Evolutionary conservation across 345 rosid genomes (phyloP), one percentile per base, ranked within the genome.

Genomic region (Lumnitzera littorea): DNA sequence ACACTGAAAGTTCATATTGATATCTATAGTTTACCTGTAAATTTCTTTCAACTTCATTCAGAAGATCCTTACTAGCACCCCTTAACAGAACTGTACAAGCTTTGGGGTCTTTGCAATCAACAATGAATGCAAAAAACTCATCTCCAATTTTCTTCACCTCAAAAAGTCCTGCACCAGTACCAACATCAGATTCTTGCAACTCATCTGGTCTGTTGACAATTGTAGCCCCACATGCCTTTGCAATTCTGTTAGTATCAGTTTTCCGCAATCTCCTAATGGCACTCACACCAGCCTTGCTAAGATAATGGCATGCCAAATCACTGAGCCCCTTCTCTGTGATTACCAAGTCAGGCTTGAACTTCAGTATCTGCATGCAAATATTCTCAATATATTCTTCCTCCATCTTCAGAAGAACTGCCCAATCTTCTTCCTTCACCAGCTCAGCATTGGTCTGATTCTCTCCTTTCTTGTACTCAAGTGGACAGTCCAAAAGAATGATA

Each of bases 371-470:
- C 74, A 74, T 60, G 69, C 97, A 92, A 54, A 89, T 72, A 75
- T 66, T 81, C 76, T 87, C 89, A 12, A 92, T 87, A 72, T 82
- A 92, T 72, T 89, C 97, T 81, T 92, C 97, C 69, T 92, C 98
- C 81, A 89, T 80, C 75, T 82, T 89, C 74, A 92, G 62, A 60
- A 92, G 74, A 43, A 85, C 78, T 72, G 72, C 82, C 98, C 98
- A 92, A 66, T 90, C 97, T 65, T 90, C 99, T 79, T 94, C 97
- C 70, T 71, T 84, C 46, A 87, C 83, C 78, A 94, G 62, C 73
- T 92, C 97, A 0, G 96, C 98, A 71, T 89, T 92, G 61, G 98
- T 92, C 72, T 92, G 98, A 79, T 87, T 92, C 83, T 92, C 98
- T 14, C 98, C 98, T 67, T 92, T 92, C 78, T 92, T 92, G 82